A percentile compares a stretch with the other conserved stretches of the same genome.
These are phyloP conservation scores for Acacia acuminata DNA, from an alignment of 306 rosid species.

Conservation along the genomic window DNA sequence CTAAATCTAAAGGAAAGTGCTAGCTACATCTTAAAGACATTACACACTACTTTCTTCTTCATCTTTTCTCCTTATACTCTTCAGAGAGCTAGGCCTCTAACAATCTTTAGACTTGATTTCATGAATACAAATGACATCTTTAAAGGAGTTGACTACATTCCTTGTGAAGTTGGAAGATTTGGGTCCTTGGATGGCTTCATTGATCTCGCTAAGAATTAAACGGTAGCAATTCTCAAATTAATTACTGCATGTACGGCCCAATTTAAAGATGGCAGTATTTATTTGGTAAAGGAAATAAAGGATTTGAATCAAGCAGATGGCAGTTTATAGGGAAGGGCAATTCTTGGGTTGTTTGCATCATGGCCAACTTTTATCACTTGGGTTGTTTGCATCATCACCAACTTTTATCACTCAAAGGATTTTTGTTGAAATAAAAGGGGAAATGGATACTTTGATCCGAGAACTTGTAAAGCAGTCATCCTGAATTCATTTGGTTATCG, in stretches of 20 bases:
- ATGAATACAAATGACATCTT: too few relatives aligned
- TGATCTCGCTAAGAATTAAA: conserved; percentile 24
- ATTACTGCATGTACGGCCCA: conserved; percentile 65
- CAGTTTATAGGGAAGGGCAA: conserved; percentile 33
- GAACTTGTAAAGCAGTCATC: too few relatives aligned
- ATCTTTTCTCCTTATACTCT: too few relatives aligned
- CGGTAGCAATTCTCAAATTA: conserved; percentile 51
- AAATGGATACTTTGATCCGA: too few relatives aligned
- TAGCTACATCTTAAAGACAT: too few relatives aligned
- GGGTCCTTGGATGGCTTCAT: too few relatives aligned
- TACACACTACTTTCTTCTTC: too few relatives aligned
- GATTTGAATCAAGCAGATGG: conserved; percentile 42
- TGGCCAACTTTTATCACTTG: conserved; percentile 80
- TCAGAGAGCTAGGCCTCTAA: too few relatives aligned
- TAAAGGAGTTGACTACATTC: too few relatives aligned
- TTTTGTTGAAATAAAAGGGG: conserved; percentile 63
- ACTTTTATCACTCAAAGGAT: conserved; percentile 79
- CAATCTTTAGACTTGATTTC: too few relatives aligned
- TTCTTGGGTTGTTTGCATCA: conserved; percentile 71
- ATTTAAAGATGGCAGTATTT: conserved; percentile 29
- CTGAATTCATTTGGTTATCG: too few relatives aligned
- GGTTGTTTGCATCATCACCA: conserved; percentile 92
- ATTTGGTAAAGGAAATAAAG: conserved; percentile 62
- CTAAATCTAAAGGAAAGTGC: accelerated
- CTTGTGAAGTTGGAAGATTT: too few relatives aligned